Base-by-base conservation (phyloP, 768 basidiomycete genomes). In the Kwoniella shandongensis region DNA sequence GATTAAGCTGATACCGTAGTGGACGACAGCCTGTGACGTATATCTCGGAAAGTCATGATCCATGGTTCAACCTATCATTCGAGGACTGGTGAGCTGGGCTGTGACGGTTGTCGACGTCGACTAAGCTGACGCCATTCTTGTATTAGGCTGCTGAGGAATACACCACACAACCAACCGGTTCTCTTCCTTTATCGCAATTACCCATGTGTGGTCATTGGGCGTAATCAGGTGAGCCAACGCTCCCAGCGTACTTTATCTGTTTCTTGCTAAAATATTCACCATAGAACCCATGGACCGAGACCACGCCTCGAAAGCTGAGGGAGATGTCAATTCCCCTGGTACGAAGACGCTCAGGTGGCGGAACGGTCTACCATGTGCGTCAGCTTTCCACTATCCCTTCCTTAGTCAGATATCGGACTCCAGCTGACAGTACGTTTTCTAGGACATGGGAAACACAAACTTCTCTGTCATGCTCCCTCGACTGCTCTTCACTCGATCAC, bases 391-490 rank as follows among this genome's bases (percentile, higher is more conserved):
- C 23, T 40, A 20, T 32, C 32, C 13, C 32, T 32, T 13, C 32
- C 32, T n/a, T 38, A 38, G 36, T n/a, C n/a, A 10, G 36, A n/a
- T 38, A 38, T n/a, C 36, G 11, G 10, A 10, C 10, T 38, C 11
- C 26, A 18, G 41, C 29, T 23, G n/a, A 54, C 22, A 32, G 17
- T 25, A 44, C 20, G 46, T 13, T 1, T 5, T 25, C 12, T 71
- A 98, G 96, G 96, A 99, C 72, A 78, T 92, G 17, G 96, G 96
- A 15, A 99, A 99, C 74, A 92, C 91, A 1, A 98, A 98, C 73
- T 98, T 90, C 76, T 96, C 92, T 0, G 88, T 99, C 57, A 89
- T 96, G 63, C 81, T 94, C 12, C 87, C 94, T 0, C 83, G 94
- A 4, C 68, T 80, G 4, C 80, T 85, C 0, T 98, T 99, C 62